A percentile compares a stretch with the other conserved stretches of the same genome.
These are phyloP conservation scores for Phytopythium litorale DNA, from an alignment of 352 stramenopile species.

Conservation along the genomic window DNA sequence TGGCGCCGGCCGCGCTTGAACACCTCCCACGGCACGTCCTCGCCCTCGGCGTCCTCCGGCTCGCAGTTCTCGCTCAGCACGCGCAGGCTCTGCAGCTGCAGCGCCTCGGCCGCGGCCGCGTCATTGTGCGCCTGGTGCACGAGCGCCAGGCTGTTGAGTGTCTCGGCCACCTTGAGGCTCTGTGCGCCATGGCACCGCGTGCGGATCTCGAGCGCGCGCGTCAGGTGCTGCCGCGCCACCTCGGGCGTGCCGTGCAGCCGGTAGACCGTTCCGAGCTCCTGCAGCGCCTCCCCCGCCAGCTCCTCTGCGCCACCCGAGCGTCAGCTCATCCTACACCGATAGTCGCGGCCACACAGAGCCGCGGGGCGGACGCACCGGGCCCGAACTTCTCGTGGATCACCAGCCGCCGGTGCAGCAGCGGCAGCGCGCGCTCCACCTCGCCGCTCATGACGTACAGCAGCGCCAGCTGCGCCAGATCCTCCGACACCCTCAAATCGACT, in stretches of 20 bases:
- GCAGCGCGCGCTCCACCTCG: constrained; percentile 58
- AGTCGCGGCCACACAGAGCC: neutral
- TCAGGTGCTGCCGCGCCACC: constrained; percentile 55
- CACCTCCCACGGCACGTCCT: constrained; percentile 77
- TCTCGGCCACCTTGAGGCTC: constrained; percentile 72
- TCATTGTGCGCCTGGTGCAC: constrained; percentile 38
- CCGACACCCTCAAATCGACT: constrained; percentile 55
- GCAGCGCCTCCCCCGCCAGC: constrained; percentile 53
- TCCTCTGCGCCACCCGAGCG: constrained; percentile 25
- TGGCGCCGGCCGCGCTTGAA: constrained; percentile 74
- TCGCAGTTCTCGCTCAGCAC: constrained; percentile 48
- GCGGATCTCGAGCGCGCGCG: constrained; percentile 43
- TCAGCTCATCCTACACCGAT: neutral
- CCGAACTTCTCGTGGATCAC: constrained; percentile 83
- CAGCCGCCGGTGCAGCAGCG: constrained; percentile 67
- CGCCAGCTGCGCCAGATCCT: constrained; percentile 63
- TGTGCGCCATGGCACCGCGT: constrained; percentile 44
- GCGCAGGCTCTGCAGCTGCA: constrained; percentile 56
- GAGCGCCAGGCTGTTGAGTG: constrained; percentile 73
- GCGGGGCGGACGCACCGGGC: constrained; percentile 22
- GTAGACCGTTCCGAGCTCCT: constrained; percentile 67
- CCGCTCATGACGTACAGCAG: constrained; percentile 70
- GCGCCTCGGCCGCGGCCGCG: constrained; percentile 28
- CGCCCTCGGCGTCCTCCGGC: constrained; percentile 65
- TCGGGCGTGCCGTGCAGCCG: constrained; percentile 46